Conservation (phyloP, 2,329 filamentous ascomycete species). For the Penicillium sp. region DNA sequence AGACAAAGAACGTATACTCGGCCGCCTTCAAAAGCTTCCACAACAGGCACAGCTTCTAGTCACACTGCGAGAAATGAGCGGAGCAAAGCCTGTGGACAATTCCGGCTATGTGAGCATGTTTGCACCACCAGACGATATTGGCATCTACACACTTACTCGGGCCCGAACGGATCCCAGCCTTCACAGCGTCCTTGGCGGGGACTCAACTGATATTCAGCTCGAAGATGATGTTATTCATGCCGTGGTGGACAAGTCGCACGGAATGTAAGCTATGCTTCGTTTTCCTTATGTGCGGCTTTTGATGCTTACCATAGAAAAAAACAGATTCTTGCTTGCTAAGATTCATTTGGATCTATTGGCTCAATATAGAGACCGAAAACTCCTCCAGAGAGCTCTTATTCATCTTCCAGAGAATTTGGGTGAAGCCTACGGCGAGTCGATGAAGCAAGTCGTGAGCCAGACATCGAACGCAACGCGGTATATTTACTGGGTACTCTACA, state of each 20-base stretch:
- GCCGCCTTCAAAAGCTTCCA: conserved; percentile 36
- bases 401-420: conserved; percentile 33
- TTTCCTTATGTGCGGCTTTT: no score
- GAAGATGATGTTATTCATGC: neutral
- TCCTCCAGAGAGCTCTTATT: conserved; percentile 27
- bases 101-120: conserved; percentile 20
- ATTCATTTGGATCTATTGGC: conserved; percentile 35
- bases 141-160: conserved; percentile 20
- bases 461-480: conserved; percentile 24
- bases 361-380: conserved; percentile 22
- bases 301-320: neutral
- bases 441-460: conserved; percentile 33
- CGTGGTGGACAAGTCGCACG: neutral
- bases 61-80: conserved; percentile 30
- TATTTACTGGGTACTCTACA: conserved; percentile 35
- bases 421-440: conserved; percentile 36
- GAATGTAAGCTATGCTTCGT: neutral
- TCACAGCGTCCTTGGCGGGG: neutral
- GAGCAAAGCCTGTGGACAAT: conserved; percentile 8
- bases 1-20: conserved; percentile 36
- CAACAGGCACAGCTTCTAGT: conserved; percentile 36
- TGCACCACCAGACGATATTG: conserved; percentile 22
- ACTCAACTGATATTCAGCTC: neutral
- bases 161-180: conserved; percentile 21
- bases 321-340: conserved; percentile 34